phyloP scores from a whole-genome alignment of 139 green algal genomes.

The Chlorella sorokiniana region DNA sequence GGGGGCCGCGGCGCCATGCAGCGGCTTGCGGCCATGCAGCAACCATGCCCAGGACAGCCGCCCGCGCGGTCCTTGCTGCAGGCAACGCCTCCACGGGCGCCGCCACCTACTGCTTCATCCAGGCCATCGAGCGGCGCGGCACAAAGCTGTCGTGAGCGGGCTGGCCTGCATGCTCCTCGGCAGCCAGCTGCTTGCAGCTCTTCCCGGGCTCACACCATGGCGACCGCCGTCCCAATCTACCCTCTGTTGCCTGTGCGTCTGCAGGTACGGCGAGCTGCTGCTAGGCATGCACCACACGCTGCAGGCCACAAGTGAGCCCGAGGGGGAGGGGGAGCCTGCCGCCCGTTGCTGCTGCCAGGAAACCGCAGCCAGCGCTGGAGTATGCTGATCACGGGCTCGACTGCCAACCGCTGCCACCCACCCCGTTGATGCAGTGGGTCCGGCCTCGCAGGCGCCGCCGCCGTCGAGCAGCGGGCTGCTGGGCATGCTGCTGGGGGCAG shows the following conservation, averaged over 20 bases:
- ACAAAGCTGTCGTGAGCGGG: slow-evolving; percentile 28
- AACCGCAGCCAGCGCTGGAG: no score
- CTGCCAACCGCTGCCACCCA: not conserved
- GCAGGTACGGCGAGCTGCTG: slow-evolving; percentile 44
- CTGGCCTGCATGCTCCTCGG: no score
- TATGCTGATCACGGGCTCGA: no score
- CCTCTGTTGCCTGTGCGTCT: no score
- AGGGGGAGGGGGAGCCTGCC: not conserved
- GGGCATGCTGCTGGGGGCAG: slow-evolving; percentile 31
- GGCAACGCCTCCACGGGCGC: slow-evolving; percentile 73
- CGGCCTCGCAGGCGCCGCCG: slow-evolving; percentile 7
- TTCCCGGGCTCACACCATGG: no score
- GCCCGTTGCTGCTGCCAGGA: no score
- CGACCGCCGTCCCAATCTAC: no score
- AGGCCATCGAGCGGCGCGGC: slow-evolving; percentile 56
- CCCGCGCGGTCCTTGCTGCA: not conserved
- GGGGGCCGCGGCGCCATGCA: no score
- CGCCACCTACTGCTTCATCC: slow-evolving; percentile 83
- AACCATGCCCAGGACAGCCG: not conserved
- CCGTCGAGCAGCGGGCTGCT: slow-evolving; percentile 13
- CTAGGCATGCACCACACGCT: slow-evolving; percentile 47
- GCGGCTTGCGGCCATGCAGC: not conserved
- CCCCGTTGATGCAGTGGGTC: not conserved
- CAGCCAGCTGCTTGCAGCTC: not conserved
- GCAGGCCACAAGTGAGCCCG: slow-evolving; percentile 11